Evolutionary conservation across 2,329 filamentous ascomycete genomes (phyloP).

Genomic region (Fusarium annulatum): DNA sequence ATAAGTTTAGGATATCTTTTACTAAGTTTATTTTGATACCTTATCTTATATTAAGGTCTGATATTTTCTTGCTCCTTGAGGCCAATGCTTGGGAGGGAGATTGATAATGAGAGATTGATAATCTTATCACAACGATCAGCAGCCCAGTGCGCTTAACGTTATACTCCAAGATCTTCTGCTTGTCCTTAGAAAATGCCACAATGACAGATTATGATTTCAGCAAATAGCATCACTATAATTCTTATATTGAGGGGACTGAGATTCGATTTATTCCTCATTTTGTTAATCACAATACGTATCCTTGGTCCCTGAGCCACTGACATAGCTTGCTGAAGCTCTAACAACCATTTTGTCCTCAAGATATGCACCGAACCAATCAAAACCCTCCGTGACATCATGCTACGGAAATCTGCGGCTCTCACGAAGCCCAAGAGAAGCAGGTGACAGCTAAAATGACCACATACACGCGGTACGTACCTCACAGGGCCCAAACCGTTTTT

Average conservation of each 20-base stretch:
- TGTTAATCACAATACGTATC: background rate
- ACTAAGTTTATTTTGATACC: too few relatives aligned
- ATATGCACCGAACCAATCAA: slow-evolving; percentile 33
- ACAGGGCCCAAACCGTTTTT: background rate
- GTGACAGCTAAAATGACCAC: slow-evolving; percentile 23
- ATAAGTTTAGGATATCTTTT: too few relatives aligned
- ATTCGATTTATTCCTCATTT: background rate
- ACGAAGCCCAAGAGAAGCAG: background rate
- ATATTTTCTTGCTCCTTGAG: too few relatives aligned
- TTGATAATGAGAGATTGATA: slow-evolving; percentile 10
- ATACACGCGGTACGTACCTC: slow-evolving; percentile 19
- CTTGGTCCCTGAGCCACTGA: background rate
- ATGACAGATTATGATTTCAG: too few relatives aligned
- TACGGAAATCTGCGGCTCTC: slow-evolving; percentile 43
- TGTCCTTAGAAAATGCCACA: too few relatives aligned
- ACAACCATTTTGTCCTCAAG: slow-evolving; percentile 23
- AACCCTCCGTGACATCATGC: slow-evolving; percentile 32
- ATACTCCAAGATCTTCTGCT: background rate
- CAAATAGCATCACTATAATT: too few relatives aligned
- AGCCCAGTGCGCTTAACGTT: background rate
- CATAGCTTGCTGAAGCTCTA: background rate
- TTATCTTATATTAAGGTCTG: too few relatives aligned
- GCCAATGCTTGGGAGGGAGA: background rate
- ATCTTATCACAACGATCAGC: slow-evolving; percentile 36
- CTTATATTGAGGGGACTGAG: accelerated